phyloP scores from a whole-genome alignment of 495 filamentous ascomycete species.

The Schizothecium vesticola region DNA sequence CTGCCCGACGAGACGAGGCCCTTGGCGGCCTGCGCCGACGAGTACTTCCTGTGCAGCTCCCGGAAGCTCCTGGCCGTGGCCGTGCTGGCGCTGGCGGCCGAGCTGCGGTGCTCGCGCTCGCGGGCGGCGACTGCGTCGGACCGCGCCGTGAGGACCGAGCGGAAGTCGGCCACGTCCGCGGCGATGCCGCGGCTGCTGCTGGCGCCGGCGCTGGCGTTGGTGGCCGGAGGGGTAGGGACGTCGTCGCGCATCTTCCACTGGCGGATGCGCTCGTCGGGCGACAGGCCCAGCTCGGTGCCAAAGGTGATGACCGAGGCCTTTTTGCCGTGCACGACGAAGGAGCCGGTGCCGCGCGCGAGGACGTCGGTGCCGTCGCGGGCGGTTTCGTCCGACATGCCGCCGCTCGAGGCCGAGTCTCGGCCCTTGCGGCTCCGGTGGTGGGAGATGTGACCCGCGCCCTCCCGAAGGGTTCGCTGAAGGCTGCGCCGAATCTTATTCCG shows the following conservation, averaged over 20 bases:
- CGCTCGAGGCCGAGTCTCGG: slow-evolving; percentile 63
- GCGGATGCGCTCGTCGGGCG: slow-evolving; percentile 67
- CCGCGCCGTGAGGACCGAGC: slow-evolving; percentile 26
- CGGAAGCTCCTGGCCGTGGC: slow-evolving; percentile 52
- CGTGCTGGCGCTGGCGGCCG: slow-evolving; percentile 50
- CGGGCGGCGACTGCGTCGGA: slow-evolving; percentile 25
- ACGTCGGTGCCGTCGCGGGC: slow-evolving; percentile 53
- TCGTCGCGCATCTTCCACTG: slow-evolving; percentile 41
- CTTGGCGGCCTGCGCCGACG: slow-evolving; percentile 37
- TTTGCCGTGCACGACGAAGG: slow-evolving; percentile 95
- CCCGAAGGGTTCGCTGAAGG: slow-evolving; percentile 89
- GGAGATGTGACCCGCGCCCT: slow-evolving; percentile 58
- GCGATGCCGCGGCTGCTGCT: not conserved
- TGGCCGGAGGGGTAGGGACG: slow-evolving; percentile 3
- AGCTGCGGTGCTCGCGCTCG: slow-evolving; percentile 46
- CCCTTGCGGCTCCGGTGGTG: slow-evolving; percentile 71
- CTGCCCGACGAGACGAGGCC: slow-evolving; percentile 22
- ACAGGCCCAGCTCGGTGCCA: slow-evolving; percentile 79
- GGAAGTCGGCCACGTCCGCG: slow-evolving; percentile 24
- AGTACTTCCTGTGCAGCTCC: slow-evolving; percentile 48
- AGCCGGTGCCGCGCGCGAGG: slow-evolving; percentile 70
- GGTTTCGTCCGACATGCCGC: slow-evolving; percentile 56
- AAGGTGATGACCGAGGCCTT: slow-evolving; percentile 96
- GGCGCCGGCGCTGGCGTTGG: not conserved
- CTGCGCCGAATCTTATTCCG: slow-evolving; percentile 71